These are phyloP conservation scores for Centrapalus pauciflorus DNA, from an alignment of 129 eudicot species.

Conservation along the genomic window DNA sequence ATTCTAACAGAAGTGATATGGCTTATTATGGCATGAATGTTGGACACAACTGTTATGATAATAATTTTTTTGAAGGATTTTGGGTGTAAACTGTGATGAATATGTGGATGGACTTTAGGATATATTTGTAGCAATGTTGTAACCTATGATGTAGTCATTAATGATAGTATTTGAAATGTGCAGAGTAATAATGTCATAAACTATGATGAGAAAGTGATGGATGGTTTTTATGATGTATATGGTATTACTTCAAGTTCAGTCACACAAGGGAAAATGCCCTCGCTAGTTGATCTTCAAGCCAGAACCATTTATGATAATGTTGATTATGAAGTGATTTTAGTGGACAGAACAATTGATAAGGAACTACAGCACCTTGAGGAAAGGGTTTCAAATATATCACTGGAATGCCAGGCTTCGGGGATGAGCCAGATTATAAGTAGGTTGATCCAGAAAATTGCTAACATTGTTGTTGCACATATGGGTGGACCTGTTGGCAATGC, in stretches of 20 bases:
- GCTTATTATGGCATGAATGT: conserved; percentile 2
- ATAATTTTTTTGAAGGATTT: neutral
- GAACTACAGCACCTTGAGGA: conserved; percentile 76
- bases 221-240: conserved; percentile 90
- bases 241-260: conserved; percentile 49
- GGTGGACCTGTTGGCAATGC: conserved; percentile 94
- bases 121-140: conserved; percentile 36
- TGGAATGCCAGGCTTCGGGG: conserved; percentile 46
- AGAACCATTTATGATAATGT: conserved; percentile 42
- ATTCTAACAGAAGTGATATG: neutral
- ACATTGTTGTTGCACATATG: conserved; percentile 73
- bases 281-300: conserved; percentile 60
- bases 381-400: conserved; percentile 41
- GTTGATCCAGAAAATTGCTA: conserved; percentile 68
- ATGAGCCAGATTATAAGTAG: conserved; percentile 35
- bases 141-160: neutral
- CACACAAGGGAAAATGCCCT: conserved; percentile 74
- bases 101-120: conserved; percentile 68
- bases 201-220: conserved; percentile 77
- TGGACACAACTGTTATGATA: neutral
- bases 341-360: conserved; percentile 58
- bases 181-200: conserved; percentile 86
- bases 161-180: conserved; percentile 23
- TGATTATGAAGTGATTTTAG: conserved; percentile 79
- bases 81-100: conserved; percentile 43